A percentile compares a stretch with the other conserved stretches of the same genome.
These are phyloP conservation scores for Daldinia sp. DNA, from an alignment of 2,329 filamentous ascomycete species.

Conservation along the genomic window DNA sequence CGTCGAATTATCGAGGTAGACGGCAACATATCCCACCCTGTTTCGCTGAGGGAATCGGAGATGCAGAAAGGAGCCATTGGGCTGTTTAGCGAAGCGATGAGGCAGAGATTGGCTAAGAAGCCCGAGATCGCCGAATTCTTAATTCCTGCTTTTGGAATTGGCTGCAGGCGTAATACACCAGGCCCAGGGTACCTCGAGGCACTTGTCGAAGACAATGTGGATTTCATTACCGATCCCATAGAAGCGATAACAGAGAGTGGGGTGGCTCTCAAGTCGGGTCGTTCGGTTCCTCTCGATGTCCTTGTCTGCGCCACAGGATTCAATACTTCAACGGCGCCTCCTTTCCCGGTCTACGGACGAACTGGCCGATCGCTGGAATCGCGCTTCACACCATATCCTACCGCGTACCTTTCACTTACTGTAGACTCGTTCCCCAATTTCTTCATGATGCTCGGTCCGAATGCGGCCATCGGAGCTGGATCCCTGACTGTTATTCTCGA, in stretches of 20 bases:
- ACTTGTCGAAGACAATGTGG: slow-evolving; percentile 57
- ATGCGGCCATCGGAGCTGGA: slow-evolving; percentile 61
- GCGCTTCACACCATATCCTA: slow-evolving; percentile 56
- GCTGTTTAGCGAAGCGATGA: slow-evolving; percentile 56
- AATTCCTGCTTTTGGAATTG: slow-evolving; percentile 58
- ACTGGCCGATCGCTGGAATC: slow-evolving; percentile 53
- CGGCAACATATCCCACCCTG: slow-evolving; percentile 58
- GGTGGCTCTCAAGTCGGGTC: slow-evolving; percentile 48
- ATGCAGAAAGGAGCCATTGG: slow-evolving; percentile 53
- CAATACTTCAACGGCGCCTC: slow-evolving; percentile 56
- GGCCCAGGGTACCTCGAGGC: slow-evolving; percentile 62
- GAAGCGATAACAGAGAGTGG: slow-evolving; percentile 53
- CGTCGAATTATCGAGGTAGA: slow-evolving; percentile 60
- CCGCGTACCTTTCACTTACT: slow-evolving; percentile 60
- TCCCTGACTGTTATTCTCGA: slow-evolving; percentile 62
- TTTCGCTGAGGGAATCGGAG: slow-evolving; percentile 54
- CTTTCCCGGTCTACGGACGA: slow-evolving; percentile 58
- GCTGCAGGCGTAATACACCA: slow-evolving; percentile 61
- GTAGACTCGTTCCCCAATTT: slow-evolving; percentile 64
- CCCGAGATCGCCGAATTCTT: slow-evolving; percentile 59
- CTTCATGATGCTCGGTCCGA: slow-evolving; percentile 63
- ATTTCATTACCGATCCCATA: slow-evolving; percentile 55
- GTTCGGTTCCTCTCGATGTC: slow-evolving; percentile 57
- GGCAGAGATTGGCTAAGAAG: slow-evolving; percentile 55
- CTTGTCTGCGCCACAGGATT: slow-evolving; percentile 64